Base-by-base conservation (phyloP, 2,329 filamentous ascomycete genomes). In the Ambrosiella xylebori region DNA sequence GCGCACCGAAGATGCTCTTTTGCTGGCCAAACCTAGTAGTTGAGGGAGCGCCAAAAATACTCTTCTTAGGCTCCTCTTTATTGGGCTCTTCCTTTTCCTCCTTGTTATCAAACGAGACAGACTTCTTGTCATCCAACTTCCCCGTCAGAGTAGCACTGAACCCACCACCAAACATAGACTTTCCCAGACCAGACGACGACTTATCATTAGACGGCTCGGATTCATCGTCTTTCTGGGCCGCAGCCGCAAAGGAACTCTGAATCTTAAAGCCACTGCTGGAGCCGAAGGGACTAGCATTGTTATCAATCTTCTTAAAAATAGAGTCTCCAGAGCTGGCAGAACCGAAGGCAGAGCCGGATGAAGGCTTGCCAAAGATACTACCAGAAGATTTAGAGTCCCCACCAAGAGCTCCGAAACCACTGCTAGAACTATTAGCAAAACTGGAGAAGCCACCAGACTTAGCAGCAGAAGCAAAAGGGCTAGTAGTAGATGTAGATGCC, bases 221-320 rank as follows among this genome's bases (percentile, higher is more conserved):
- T 4, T 51, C 19, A 68, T 66, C 13, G 76, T 76, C 73, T 9
- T 54, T 52, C 50, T 75, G 74, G 5, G 78, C 75, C 62, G 86
- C 83, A 7, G 76, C 74, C 64, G 82, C 80, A 70, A 88, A 88
- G 1, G 79, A 82, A 37, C 80, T 82, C 44, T 77, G 76, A 13
- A 88, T 72, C 63, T 85, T 84, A 70, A 88, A 88, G 0, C 78
- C 76, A 13, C 72, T 15, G 67, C 65, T 62, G 51, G 65, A 67
- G 27, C 70, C 71, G 61, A 74, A 73, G 9, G 69, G 63, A 56
- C 68, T 70, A 6, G 66, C 63, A 12, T 66, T 66, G 35, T 65
- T 67, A 53, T 27, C 41, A 41, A 45, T 37, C 36, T 56, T 56
- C 13, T 47, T 51, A 62, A 75, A 74, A 1, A 69, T 66, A 8